A percentile compares a stretch with the other conserved stretches of the same genome.
These are phyloP conservation scores for Russula griseocarnosa DNA, from an alignment of 768 basidiomycete genomes.

Conservation along the genomic window DNA sequence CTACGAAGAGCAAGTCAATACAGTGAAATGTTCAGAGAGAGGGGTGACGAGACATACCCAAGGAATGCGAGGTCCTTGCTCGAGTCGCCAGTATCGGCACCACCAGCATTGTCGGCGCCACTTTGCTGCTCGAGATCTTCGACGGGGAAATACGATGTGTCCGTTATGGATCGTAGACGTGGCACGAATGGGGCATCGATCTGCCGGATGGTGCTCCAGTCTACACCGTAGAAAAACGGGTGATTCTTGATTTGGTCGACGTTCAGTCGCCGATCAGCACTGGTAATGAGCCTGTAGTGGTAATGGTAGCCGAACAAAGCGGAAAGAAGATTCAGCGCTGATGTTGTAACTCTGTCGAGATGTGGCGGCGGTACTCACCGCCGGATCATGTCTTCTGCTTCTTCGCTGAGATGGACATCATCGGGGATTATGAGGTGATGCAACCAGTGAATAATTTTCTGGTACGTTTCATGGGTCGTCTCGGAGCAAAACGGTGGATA, in stretches of 20 bases:
- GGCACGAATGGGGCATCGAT: conserved; percentile 98
- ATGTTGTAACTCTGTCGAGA: neutral
- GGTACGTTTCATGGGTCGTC: conserved; percentile 94
- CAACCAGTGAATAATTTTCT: conserved; percentile 96
- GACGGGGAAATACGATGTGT: conserved; percentile 97
- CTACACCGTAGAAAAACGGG: conserved; percentile 93
- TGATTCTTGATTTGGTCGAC: conserved; percentile 89
- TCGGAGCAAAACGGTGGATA: conserved; percentile 98
- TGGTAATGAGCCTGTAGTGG: conserved; percentile 67
- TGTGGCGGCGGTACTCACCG: conserved; percentile 46
- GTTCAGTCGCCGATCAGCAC: conserved; percentile 68
- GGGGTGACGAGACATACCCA: conserved; percentile 39
- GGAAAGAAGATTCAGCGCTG: conserved; percentile 9
- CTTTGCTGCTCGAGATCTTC: conserved; percentile 85
- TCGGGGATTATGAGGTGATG: conserved; percentile 85
- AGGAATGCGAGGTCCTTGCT: conserved; percentile 59
- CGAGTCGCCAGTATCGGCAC: conserved; percentile 39
- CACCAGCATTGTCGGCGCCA: conserved; percentile 46
- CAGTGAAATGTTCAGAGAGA: neutral
- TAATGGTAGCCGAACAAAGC: too few species aligned
- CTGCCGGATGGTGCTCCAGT: conserved; percentile 81
- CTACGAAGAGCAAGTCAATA: conserved; percentile 36
- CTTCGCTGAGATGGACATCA: conserved; percentile 87
- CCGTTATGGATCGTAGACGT: conserved; percentile 85
- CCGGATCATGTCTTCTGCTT: conserved; percentile 85